A percentile compares a stretch with the other conserved stretches of the same genome.
Conservation (phyloP, 306 rosid genomes). For the Adenanthera pavonina region DNA sequence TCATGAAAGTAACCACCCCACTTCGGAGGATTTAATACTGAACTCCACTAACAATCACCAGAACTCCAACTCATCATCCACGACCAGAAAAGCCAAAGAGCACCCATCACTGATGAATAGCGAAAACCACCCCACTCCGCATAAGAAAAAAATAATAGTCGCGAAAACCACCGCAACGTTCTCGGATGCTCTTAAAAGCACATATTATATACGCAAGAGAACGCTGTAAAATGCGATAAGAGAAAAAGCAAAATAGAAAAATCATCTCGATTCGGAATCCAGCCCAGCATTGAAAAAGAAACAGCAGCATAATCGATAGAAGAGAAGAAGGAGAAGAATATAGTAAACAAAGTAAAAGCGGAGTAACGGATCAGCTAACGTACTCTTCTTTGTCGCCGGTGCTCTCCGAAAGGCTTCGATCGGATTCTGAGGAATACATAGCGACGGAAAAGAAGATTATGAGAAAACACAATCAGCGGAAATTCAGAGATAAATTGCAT, state of each 20-base stretch:
- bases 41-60: slow-evolving; percentile 35
- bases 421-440: slow-evolving; percentile 52
- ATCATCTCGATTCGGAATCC: slow-evolving; percentile 51
- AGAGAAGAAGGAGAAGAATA: slow-evolving; percentile 13
- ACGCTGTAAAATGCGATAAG: slow-evolving; percentile 22
- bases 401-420: slow-evolving; percentile 59
- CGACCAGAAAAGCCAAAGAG: neutral
- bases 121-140: slow-evolving; percentile 8
- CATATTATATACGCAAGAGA: slow-evolving; percentile 32
- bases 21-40: slow-evolving; percentile 34
- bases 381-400: slow-evolving; percentile 59
- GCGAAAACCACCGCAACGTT: slow-evolving; percentile 24
- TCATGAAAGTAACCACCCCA: slow-evolving; percentile 17
- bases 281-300: slow-evolving; percentile 43
- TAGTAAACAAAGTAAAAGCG: slow-evolving; percentile 6
- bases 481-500: slow-evolving; percentile 36
- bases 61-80: neutral
- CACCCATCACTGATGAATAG: slow-evolving; percentile 24
- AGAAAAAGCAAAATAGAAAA: slow-evolving; percentile 11
- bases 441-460: slow-evolving; percentile 17
- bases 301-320: slow-evolving; percentile 37
- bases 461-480: slow-evolving; percentile 25
- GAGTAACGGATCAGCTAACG: slow-evolving; percentile 39
- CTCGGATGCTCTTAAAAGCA: slow-evolving; percentile 25
- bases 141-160: neutral